Base-by-base conservation (phyloP, 1,284 basidiomycete species). In the Agaricales sp. region DNA sequence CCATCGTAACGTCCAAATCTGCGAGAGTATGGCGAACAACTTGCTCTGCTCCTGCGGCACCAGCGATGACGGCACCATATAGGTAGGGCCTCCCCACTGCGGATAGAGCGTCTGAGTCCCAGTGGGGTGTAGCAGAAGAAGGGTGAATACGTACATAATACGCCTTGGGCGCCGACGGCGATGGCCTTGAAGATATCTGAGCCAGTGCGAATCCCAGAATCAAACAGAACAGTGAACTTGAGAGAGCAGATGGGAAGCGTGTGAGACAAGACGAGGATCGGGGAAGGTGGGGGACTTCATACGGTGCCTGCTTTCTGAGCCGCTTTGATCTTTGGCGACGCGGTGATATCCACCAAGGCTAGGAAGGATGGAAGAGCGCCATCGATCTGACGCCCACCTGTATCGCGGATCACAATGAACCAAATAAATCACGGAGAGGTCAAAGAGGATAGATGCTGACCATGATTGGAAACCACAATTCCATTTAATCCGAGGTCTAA, bases 401-500 rank as follows among this genome's bases (percentile, higher is more conserved):
- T 2, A 39, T 26, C 12, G 19, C 13, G 21, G 4, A n/a, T 54
- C 19, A 48, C 44, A 12, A 20, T 46, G 11, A 12, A 6, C 14
- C n/a, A 24, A n/a, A 14, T 22, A 16, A 22, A n/a, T 44, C 41
- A 43, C 22, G 45, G 3, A 18, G 43, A 41, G 43, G n/a, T n/a
- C n/a, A n/a, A n/a, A n/a, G n/a, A n/a, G n/a, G n/a, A n/a, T 35
- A 43, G 18, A 16, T 4, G 57, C 65, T 41, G 47, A 80, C 83
- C 89, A 58, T 92, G 89, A 59, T 92, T 92, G 3, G 82, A 86
- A 6, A 92, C 82, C 22, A 91, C 64, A 52, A 92, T 84, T 1
- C 82, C 88, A 54, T 92, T 78, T 8, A 80, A 71, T 1, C 78
- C 79, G n/a, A 72, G 59, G 18, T 82, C 77, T 6, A 87, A 58